These are phyloP conservation scores for Cladochytrium replicatum DNA, from an alignment of 192 early-diverging fungal genomes.

Conservation along the genomic window DNA sequence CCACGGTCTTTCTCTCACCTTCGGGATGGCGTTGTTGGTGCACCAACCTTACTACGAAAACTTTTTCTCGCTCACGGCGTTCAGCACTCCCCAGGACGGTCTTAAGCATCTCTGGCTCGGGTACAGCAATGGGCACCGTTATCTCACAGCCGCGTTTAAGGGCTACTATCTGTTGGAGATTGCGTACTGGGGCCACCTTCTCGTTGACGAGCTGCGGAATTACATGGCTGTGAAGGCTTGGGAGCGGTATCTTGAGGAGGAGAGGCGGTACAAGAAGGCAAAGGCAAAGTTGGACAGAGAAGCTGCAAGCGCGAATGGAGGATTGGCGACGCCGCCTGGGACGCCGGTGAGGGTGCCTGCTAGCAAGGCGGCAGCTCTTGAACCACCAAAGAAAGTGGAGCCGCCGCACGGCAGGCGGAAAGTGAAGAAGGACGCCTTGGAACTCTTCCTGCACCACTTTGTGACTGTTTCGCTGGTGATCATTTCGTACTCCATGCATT, in stretches of 20 bases:
- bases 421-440: slow-evolving; percentile 5
- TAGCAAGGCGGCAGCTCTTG: slow-evolving; percentile 32
- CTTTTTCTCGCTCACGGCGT: slow-evolving; percentile 6
- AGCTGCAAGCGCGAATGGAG: slow-evolving; percentile 7
- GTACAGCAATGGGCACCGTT: slow-evolving; percentile 1
- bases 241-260: too few relatives aligned
- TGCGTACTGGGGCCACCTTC: slow-evolving; percentile 51
- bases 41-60: neutral
- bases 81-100: slow-evolving; percentile 34
- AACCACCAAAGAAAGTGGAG: neutral
- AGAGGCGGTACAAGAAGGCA: slow-evolving; percentile 8
- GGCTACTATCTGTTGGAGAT: slow-evolving; percentile 42
- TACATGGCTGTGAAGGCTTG: too few relatives aligned
- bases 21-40: slow-evolving; percentile 18
- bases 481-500: slow-evolving; percentile 56
- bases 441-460: slow-evolving; percentile 50
- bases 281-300: neutral
- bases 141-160: slow-evolving; percentile 28
- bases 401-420: slow-evolving; percentile 14
- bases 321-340: neutral
- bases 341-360: too few relatives aligned
- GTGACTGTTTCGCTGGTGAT: slow-evolving; percentile 61
- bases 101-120: slow-evolving; percentile 25
- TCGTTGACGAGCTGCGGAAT: slow-evolving; percentile 47
- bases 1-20: slow-evolving; percentile 22